These are phyloP conservation scores for Penicillium brasilianum DNA, from an alignment of 2,329 filamentous ascomycete genomes.

Conservation along the genomic window DNA sequence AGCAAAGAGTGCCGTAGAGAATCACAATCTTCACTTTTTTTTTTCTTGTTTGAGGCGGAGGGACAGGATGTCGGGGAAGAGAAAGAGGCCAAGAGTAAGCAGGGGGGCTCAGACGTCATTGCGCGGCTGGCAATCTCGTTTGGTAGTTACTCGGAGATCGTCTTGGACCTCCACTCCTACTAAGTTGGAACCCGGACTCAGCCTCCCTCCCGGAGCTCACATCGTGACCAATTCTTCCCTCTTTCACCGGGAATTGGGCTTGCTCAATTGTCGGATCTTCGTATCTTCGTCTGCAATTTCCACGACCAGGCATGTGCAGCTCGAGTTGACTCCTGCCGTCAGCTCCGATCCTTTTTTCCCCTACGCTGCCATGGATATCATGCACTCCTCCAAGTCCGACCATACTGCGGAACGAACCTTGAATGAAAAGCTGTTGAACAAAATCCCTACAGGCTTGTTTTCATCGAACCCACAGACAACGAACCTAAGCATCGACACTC, in stretches of 20 bases:
- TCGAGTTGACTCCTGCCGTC: constrained; percentile 25
- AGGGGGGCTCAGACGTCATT: constrained; percentile 34
- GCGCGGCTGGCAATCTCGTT: constrained; percentile 19
- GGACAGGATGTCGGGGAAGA: constrained; percentile 14
- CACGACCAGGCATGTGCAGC: constrained; percentile 32
- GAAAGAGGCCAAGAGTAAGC: constrained; percentile 9
- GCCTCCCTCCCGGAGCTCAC: constrained; percentile 5
- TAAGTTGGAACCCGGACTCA: not conserved
- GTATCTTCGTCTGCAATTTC: not conserved
- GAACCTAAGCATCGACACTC: constrained; percentile 29
- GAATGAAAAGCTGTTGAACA: constrained; percentile 31
- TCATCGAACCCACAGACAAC: constrained; percentile 13
- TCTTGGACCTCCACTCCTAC: constrained; percentile 1
- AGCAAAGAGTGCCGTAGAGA: not conserved
- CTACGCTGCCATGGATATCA: constrained; percentile 25
- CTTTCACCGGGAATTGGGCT: constrained; percentile 5
- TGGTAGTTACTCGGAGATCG: constrained; percentile 10
- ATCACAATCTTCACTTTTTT: not conserved
- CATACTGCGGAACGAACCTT: constrained; percentile 24
- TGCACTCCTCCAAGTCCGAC: constrained; percentile 28
- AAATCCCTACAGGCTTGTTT: constrained; percentile 21
- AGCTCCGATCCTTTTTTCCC: constrained; percentile 14
- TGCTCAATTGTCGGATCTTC: not conserved
- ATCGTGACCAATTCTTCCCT: constrained; percentile 1
- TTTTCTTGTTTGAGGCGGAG: not conserved